Conservation (phyloP, 495 filamentous ascomycete species). For the Lophiostoma macrostomum region DNA sequence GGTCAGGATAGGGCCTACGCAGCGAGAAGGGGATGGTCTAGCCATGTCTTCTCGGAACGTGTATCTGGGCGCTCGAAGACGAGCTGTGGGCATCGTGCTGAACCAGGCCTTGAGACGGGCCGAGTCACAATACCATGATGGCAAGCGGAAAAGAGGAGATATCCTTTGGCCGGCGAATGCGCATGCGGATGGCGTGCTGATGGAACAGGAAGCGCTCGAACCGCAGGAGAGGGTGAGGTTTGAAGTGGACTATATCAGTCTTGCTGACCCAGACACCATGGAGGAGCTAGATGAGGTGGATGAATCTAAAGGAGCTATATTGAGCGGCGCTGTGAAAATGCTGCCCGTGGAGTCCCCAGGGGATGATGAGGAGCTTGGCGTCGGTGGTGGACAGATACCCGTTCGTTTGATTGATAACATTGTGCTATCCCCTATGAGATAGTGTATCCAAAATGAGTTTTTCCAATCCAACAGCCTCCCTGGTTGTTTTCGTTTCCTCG, state of each 20-base stretch:
- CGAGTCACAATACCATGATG: constrained; percentile 61
- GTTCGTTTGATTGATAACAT: constrained; percentile 96
- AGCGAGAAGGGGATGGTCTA: constrained; percentile 77
- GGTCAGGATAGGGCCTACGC: constrained; percentile 69
- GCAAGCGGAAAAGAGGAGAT: constrained; percentile 55
- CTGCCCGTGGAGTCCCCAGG: constrained; percentile 67
- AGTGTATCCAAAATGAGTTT: not conserved
- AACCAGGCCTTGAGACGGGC: constrained; percentile 64
- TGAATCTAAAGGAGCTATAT: constrained; percentile 65
- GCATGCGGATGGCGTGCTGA: constrained; percentile 49
- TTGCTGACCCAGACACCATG: constrained; percentile 77
- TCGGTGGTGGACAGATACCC: constrained; percentile 66
- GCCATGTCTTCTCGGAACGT: constrained; percentile 95
- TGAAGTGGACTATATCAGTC: constrained; percentile 85
- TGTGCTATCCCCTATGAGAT: constrained; percentile 46
- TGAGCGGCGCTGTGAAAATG: constrained; percentile 92
- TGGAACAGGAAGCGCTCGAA: constrained; percentile 61
- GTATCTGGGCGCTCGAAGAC: constrained; percentile 75
- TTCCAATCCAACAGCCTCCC: too few species aligned
- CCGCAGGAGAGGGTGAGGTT: constrained; percentile 63
- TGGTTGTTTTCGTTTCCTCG: too few species aligned
- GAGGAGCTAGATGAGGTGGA: constrained; percentile 68
- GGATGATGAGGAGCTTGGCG: constrained; percentile 63
- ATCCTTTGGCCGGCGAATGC: constrained; percentile 65
- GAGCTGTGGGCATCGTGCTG: constrained; percentile 68